Base-by-base conservation (phyloP, 2,329 filamentous ascomycete genomes). In the Elsinoe ampelina region DNA sequence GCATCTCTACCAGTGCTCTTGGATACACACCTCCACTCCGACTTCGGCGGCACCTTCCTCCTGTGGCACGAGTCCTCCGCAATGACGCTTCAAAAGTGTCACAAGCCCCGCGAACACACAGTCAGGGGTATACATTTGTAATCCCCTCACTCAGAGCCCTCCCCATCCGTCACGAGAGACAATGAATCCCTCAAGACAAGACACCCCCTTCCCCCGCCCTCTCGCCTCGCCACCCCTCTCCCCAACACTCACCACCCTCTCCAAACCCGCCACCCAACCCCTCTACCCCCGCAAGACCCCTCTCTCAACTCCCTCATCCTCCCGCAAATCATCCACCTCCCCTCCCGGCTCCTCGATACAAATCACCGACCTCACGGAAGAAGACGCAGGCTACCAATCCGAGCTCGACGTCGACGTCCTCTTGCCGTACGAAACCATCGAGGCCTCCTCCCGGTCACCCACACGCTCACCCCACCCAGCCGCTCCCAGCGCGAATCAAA, bases 331-430 rank as follows among this genome's bases (percentile, higher is more conserved):
- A 45, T 47, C 52, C 36, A 42, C 47, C 26, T 57, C 57, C 35
- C 43, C 54, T 19, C 57, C 47, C 7, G 6, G 64, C 30, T 66
- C 65, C 52, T 66, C 67, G 54, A 71, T 77, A 55, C 67, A 68
- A 36, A 67, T 77, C 50, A 72, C 76, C 61, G 74, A 77, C 61
- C 59, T 77, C 7, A 57, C 59, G 12, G 68, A 71, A 15, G 62
- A 64, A 57, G 69, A 72, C 51, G 60, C 59, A 5, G 70, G 65
- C 26, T 73, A 72, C 57, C 68, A 71, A 47, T 69, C 68, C 55
- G 72, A 75, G 57, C 64, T 72, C 54, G 72, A 75, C 58, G 64
- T 76, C 57, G 72, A 75, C 58, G 64, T 76, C 57, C 65, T 77
- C 17, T 67, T 67, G 36, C 75, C 75, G 3, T 70, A 75, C 51